Percentiles rank a stretch among this genome's conserved stretches.
Evolutionary conservation across 345 rosid genomes (phyloP).

Genomic region (Heritiera littoralis): DNA sequence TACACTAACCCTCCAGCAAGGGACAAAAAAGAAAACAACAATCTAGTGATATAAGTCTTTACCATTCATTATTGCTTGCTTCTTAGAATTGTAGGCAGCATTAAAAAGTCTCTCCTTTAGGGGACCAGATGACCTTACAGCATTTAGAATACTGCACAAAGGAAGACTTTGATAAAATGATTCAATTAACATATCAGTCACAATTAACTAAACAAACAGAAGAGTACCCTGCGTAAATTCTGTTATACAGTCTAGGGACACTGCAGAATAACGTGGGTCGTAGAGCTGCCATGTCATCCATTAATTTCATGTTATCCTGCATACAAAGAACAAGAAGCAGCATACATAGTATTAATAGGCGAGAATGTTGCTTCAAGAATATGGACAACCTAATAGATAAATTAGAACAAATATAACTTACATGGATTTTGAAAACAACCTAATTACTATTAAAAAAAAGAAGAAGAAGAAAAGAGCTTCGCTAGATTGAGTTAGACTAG

Average conservation of each 20-base stretch:
- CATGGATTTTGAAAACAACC: background rate
- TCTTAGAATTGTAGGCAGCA: constrained; percentile 95
- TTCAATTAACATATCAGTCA: constrained; percentile 12
- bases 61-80: constrained; percentile 90
- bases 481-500: background rate
- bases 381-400: background rate
- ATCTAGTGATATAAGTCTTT: constrained; percentile 24
- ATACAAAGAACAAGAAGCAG: constrained; percentile 17
- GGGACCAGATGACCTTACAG: constrained; percentile 83
- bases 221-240: constrained; percentile 79
- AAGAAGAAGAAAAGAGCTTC: background rate
- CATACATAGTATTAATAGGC: constrained; percentile 9
- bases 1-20: background rate
- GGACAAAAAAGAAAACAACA: constrained; percentile 14
- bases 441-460: background rate
- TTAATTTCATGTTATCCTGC: constrained; percentile 89
- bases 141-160: constrained; percentile 68
- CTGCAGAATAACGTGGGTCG: constrained; percentile 93
- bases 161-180: constrained; percentile 24
- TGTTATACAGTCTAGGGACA: constrained; percentile 92
- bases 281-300: constrained; percentile 89
- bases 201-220: constrained; percentile 24
- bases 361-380: constrained; percentile 6
- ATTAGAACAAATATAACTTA: background rate
- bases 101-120: constrained; percentile 82